Conservation (phyloP, 495 filamentous ascomycete genomes). For the Aspergillus incahuasiensis region DNA sequence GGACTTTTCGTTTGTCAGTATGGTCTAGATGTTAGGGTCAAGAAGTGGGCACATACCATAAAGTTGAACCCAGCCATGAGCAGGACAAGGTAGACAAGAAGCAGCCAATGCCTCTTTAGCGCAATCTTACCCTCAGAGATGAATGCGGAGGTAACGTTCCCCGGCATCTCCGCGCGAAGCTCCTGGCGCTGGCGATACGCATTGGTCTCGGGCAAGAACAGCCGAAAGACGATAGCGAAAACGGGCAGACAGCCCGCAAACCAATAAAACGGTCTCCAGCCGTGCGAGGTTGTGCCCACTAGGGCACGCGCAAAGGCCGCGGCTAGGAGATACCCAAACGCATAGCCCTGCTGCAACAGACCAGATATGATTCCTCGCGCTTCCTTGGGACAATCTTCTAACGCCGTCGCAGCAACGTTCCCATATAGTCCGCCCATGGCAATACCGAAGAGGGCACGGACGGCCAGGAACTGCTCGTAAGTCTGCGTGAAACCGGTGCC, state of each 20-base stretch:
- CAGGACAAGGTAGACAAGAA: conserved; percentile 74
- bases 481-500: conserved; percentile 75
- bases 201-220: conserved; percentile 72
- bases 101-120: conserved; percentile 69
- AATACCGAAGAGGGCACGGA: conserved; percentile 79
- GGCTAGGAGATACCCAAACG: conserved; percentile 80
- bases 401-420: conserved; percentile 78
- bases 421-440: conserved; percentile 89
- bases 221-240: conserved; percentile 74
- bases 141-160: conserved; percentile 57
- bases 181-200: conserved; percentile 58
- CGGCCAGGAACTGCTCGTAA: conserved; percentile 73
- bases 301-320: conserved; percentile 70
- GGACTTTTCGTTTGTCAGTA: conserved; percentile 40
- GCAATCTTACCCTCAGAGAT: conserved; percentile 71
- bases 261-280: conserved; percentile 83
- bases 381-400: conserved; percentile 75
- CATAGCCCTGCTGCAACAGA: conserved; percentile 84
- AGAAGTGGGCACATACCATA: conserved; percentile 43
- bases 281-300: conserved; percentile 66
- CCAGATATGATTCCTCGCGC: conserved; percentile 75
- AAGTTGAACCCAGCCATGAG: conserved; percentile 92
- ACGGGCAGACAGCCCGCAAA: conserved; percentile 76
- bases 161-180: conserved; percentile 48
- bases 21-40: background rate